Base-by-base conservation (phyloP, 2,329 filamentous ascomycete species). In the Aureobasidium sp. region DNA sequence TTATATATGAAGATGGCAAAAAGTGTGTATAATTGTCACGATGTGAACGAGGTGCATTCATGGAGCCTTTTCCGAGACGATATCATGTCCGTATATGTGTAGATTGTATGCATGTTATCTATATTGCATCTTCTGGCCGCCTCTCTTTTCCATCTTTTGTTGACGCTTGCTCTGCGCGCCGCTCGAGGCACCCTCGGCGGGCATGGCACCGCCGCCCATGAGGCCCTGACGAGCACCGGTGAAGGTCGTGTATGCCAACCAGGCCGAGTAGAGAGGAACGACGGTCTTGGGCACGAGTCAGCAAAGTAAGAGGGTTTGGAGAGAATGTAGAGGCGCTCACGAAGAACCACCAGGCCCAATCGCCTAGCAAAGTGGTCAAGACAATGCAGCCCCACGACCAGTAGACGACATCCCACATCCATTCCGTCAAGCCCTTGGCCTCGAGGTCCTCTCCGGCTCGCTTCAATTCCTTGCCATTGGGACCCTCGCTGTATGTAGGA, bases 321-420 rank as follows among this genome's bases (percentile, higher is more conserved):
- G 12, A 6, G 20, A n/a, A 27, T 39, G n/a, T 27, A 11, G 29
- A 14, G 27, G 39, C 27, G 68, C 69, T 63, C 31, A 78, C 71
- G 74, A 82, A 89, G 39, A 85, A 66, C 79, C 84, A 84, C 87
- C 87, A 90, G 3, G 79, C 89, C 78, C 87, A 87, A 73, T 97
- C 91, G 4, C 94, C 94, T 52, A 93, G 83, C 31, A 96, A 66
- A 17, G 88, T 82, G 15, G 87, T 91, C n/a, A 88, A 74, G 9
- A 87, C 76, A 44, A 90, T 79, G 60, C 87, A 89, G 12, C 84
- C 86, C 87, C 92, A 97, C 0, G 91, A 97, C 78, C 96, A 91
- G 84, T 96, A 97, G 59, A 96, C 80, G 55, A 96, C 84, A 77
- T 99, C 94, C 83, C 96, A 99, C 88, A 97, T 90, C 80, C 95